Percentiles rank a stretch among this genome's conserved stretches.
phyloP scores from a whole-genome alignment of 345 rosid species.

The Corchorus olitorius region DNA sequence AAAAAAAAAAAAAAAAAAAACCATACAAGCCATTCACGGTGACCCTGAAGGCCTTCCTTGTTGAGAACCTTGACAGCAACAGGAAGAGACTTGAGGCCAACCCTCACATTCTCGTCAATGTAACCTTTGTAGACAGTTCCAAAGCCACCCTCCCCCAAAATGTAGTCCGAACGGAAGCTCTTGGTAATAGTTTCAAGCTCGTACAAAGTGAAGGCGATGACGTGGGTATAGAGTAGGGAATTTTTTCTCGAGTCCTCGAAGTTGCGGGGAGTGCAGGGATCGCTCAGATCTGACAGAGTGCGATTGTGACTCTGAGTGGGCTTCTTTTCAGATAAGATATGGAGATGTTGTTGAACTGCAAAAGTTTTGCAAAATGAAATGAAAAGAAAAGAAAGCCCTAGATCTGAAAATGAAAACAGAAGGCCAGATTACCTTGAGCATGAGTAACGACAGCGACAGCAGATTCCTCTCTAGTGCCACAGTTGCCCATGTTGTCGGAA shows the following conservation, averaged over 20 bases:
- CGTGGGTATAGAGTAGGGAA: slow-evolving; percentile 66
- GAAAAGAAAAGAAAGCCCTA: neutral
- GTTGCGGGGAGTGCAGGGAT: slow-evolving; percentile 15
- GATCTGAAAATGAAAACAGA: slow-evolving; percentile 26
- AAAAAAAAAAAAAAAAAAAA: no score
- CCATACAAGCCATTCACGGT: slow-evolving; percentile 95
- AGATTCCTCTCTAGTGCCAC: slow-evolving; percentile 96
- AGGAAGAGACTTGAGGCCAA: slow-evolving; percentile 93
- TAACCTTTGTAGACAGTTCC: slow-evolving; percentile 97
- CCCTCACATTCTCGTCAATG: slow-evolving; percentile 90
- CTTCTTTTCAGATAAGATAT: slow-evolving; percentile 53
- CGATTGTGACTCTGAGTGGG: slow-evolving; percentile 69
- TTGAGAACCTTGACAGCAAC: slow-evolving; percentile 96
- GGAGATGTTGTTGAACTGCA: slow-evolving; percentile 83
- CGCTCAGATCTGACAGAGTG: slow-evolving; percentile 90
- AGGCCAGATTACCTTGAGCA: slow-evolving; percentile 62
- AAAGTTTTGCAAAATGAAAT: no score
- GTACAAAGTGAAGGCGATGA: slow-evolving; percentile 78
- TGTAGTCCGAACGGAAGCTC: slow-evolving; percentile 96
- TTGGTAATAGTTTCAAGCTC: slow-evolving; percentile 97
- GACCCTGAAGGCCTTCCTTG: slow-evolving; percentile 97
- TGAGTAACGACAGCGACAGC: slow-evolving; percentile 74
- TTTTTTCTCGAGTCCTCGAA: slow-evolving; percentile 69
- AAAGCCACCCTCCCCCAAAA: slow-evolving; percentile 96
- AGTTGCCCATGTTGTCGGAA: slow-evolving; percentile 77